Percentiles rank a stretch among this genome's conserved stretches.
Evolutionary conservation across 164 flowering plant species (phyloP).

Genomic region (Umbilicus rupestris): DNA sequence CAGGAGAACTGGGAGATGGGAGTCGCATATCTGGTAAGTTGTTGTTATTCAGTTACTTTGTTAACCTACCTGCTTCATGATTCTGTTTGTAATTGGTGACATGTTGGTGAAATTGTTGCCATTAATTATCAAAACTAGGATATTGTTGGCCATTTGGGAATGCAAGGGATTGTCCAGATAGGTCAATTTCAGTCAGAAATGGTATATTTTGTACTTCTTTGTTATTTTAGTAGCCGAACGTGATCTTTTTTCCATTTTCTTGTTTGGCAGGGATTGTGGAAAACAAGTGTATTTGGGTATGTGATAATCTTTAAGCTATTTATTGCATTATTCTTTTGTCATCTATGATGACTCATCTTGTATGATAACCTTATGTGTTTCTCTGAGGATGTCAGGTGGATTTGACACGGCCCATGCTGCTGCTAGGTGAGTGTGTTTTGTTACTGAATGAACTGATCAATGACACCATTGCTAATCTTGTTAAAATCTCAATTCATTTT

Average conservation of each 20-base stretch:
- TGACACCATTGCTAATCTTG: no score
- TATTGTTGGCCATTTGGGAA: no score
- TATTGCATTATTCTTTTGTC: not conserved
- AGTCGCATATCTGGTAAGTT: conserved; percentile 88
- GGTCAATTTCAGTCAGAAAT: no score
- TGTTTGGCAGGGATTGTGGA: conserved; percentile 54
- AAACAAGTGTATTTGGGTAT: conserved; percentile 70
- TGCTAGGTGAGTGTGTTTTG: conserved; percentile 38
- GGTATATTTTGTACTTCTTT: no score
- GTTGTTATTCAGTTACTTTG: not conserved
- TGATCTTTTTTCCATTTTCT: not conserved
- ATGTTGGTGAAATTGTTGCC: no score
- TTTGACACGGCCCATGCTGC: conserved; percentile 82
- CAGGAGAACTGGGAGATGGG: conserved; percentile 94
- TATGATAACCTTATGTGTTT: conserved; percentile 5
- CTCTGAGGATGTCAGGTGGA: conserved; percentile 36
- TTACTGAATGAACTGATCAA: not conserved
- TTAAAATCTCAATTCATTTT: not conserved
- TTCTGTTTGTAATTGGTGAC: not conserved
- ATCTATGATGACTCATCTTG: no score
- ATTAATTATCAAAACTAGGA: no score
- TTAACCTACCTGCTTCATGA: not conserved
- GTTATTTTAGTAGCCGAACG: no score
- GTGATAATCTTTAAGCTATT: conserved; percentile 11
- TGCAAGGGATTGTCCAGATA: no score